These are phyloP conservation scores for Dimargaris xerosporica DNA, from an alignment of 192 early-diverging fungal species.

Conservation along the genomic window DNA sequence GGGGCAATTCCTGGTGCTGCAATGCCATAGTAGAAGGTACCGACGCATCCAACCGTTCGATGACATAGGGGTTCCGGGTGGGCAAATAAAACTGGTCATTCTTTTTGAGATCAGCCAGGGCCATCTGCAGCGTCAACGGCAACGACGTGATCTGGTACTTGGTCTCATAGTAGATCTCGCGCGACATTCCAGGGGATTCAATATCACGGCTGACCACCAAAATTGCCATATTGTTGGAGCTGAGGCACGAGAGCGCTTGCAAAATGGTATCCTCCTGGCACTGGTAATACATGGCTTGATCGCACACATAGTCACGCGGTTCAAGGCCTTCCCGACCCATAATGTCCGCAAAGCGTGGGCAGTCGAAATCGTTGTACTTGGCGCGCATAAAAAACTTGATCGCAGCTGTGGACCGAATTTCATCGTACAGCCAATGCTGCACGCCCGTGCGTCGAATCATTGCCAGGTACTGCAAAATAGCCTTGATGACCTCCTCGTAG, in stretches of 20 bases:
- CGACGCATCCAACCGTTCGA: neutral
- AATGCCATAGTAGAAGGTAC: no score
- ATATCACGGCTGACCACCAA: slow-evolving; percentile 10
- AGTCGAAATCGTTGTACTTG: slow-evolving; percentile 10
- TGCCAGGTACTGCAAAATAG: slow-evolving; percentile 79
- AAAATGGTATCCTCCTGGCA: neutral
- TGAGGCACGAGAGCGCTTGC: neutral
- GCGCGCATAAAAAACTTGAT: slow-evolving; percentile 12
- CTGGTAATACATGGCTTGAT: slow-evolving; percentile 8
- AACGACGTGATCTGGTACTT: slow-evolving; percentile 10
- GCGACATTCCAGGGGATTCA: slow-evolving; percentile 9
- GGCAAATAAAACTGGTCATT: slow-evolving; percentile 8
- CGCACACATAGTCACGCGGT: neutral
- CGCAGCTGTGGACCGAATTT: slow-evolving; percentile 19
- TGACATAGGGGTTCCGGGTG: slow-evolving; percentile 5
- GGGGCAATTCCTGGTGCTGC: neutral
- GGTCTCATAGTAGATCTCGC: slow-evolving; percentile 5
- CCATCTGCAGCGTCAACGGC: slow-evolving; percentile 11
- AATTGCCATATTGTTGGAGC: slow-evolving; percentile 7
- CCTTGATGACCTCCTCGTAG: slow-evolving; percentile 63
- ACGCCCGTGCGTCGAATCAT: slow-evolving; percentile 58
- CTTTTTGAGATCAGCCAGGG: neutral
- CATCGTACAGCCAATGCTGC: slow-evolving; percentile 68
- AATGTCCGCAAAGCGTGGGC: slow-evolving; percentile 6
- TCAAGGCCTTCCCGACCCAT: neutral